Evolutionary conservation across 352 stramenopile genomes (phyloP).

Genomic region (Globisporangium acanthophoron): DNA sequence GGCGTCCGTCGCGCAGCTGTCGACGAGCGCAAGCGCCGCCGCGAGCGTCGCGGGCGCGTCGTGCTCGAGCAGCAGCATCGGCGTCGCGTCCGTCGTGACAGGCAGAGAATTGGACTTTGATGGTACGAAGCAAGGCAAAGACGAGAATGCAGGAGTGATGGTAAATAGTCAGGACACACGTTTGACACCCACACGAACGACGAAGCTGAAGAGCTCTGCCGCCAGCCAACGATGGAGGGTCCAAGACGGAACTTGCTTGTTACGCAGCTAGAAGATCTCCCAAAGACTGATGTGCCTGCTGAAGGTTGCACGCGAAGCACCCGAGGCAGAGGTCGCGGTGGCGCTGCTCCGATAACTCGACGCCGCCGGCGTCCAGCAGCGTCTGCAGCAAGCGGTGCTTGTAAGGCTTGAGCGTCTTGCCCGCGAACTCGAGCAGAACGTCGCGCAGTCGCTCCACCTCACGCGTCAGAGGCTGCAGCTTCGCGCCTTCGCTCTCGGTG

Average conservation of each 20-base stretch:
- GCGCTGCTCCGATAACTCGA: not conserved
- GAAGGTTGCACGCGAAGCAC: not conserved
- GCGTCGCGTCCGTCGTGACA: not conserved
- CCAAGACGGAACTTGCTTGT: too few relatives aligned
- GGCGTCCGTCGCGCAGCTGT: not conserved
- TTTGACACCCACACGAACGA: too few relatives aligned
- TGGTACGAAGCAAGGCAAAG: slow-evolving; percentile 1
- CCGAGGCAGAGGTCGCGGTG: not conserved
- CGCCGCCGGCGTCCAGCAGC: not conserved
- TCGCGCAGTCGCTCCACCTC: not conserved
- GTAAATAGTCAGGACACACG: not conserved
- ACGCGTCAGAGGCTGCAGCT: not conserved
- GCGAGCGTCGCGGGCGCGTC: slow-evolving; percentile 11
- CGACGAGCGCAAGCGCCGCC: slow-evolving; percentile 12
- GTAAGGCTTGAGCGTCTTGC: not conserved
- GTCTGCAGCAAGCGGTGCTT: not conserved
- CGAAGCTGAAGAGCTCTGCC: too few relatives aligned
- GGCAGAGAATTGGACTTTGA: not conserved
- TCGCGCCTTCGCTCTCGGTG: not conserved
- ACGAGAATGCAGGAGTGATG: not conserved
- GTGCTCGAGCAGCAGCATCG: slow-evolving; percentile 1
- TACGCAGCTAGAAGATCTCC: too few relatives aligned
- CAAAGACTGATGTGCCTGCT: not conserved
- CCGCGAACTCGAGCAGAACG: not conserved
- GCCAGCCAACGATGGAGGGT: too few relatives aligned